Evolutionary conservation across 768 basidiomycete genomes (phyloP), one percentile per base, ranked within the genome.

Genomic region (Crucibulum laeve): DNA sequence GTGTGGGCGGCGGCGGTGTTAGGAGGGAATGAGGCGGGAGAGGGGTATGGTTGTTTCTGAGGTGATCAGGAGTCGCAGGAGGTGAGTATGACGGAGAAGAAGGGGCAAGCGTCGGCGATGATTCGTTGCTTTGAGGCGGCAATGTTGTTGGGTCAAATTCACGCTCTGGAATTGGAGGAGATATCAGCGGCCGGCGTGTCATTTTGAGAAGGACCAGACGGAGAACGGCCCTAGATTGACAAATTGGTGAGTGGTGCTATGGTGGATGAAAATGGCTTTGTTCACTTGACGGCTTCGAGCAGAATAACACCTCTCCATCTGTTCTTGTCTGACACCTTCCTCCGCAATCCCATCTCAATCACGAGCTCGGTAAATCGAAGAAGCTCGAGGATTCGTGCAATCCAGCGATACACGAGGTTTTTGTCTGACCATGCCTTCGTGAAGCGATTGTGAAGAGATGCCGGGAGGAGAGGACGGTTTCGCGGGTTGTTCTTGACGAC

Each of bases 201-300:
- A 87, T 72, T 40, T 75, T 75, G 42, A 98, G 63, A 17, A 98
- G 64, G 5, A 81, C 54, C 10, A 96, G 62, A 13, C 90, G 84
- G 30, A 98, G 73, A 21, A 79, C 52, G 21, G 81, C 87, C 65
- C 93, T 96, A 49, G 7, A 30, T 33, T 37, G 53, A 46, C 45
- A 41, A 24, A 46, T 17, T 53, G 28, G 21, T 38, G 50, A 42
- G 48, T 44, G 42, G 42, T 19, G 40, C 18, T 14, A 25, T 18
- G 44, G 23, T 19, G 23, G 33, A 38, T 33, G 41, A 33, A 24
- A 38, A 18, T 8, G 34, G n/a, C 14, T 8, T 15, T 14, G 69
- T 78, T 60, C 57, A 95, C 93, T 99, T 99, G 62, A 93, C 62
- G 32, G 73, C 58, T 62, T 99, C 95, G 25, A 97, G 67, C 23